These are phyloP conservation scores for Omphalotus olearius DNA, from an alignment of 1,284 basidiomycete genomes.

Conservation along the genomic window DNA sequence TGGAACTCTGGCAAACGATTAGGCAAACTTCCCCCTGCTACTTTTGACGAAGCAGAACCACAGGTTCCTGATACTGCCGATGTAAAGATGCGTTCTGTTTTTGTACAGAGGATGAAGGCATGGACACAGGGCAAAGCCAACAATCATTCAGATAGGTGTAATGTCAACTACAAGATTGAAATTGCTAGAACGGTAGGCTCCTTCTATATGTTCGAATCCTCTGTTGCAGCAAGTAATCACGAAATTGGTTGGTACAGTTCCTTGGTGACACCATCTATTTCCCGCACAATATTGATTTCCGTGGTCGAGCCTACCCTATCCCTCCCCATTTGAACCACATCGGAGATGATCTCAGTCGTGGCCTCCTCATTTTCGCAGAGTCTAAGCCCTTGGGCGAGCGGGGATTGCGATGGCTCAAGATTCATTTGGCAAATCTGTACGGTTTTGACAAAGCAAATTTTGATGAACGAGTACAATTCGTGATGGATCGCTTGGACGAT, in stretches of 20 bases:
- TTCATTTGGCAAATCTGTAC: conserved; percentile 90
- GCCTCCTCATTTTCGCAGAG: conserved; percentile 84
- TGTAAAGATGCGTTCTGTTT: conserved; percentile 58
- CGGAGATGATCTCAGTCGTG: conserved; percentile 92
- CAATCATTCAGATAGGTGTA: conserved; percentile 90
- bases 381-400: conserved; percentile 75
- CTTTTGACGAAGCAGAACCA: conserved; percentile 61
- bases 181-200: conserved; percentile 82
- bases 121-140: conserved; percentile 66
- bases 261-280: conserved; percentile 86
- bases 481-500: conserved; percentile 70
- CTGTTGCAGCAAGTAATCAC: background rate
- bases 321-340: conserved; percentile 96
- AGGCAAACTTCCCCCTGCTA: conserved; percentile 73
- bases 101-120: conserved; percentile 56
- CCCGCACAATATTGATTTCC: conserved; percentile 98
- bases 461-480: conserved; percentile 83
- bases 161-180: conserved; percentile 96
- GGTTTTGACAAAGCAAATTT: conserved; percentile 97
- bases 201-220: conserved; percentile 15
- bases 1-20: conserved; percentile 85
- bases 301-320: conserved; percentile 95
- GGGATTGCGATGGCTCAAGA: conserved; percentile 86
- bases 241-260: conserved; percentile 45
- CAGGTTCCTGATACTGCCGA: conserved; percentile 64